These are phyloP conservation scores for Mangifera indica DNA, from an alignment of 345 rosid species.

Conservation along the genomic window DNA sequence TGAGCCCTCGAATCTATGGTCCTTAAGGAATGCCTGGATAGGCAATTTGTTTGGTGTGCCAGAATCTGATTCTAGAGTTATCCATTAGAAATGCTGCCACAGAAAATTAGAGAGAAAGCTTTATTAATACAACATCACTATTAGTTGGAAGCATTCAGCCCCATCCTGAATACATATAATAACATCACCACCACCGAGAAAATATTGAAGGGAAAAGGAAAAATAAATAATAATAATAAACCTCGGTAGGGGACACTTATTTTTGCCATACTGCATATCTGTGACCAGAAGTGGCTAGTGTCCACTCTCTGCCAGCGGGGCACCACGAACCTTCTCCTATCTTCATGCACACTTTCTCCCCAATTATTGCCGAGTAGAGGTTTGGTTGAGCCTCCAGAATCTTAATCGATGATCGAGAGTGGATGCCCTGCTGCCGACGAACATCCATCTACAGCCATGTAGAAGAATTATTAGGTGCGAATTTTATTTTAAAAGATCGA, in stretches of 20 bases:
- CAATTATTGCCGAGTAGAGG: constrained; percentile 71
- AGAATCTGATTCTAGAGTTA: not conserved
- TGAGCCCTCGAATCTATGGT: no score
- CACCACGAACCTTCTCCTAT: constrained; percentile 91
- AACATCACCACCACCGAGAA: not conserved
- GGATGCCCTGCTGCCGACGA: constrained; percentile 59
- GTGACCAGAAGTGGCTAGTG: constrained; percentile 65
- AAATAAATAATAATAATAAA: no score
- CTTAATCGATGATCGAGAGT: constrained; percentile 60
- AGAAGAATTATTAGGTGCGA: not conserved
- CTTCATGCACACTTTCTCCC: constrained; percentile 82
- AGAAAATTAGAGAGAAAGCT: constrained; percentile 7
- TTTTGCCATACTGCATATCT: constrained; percentile 82
- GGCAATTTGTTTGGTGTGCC: not conserved
- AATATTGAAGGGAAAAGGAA: not conserved
- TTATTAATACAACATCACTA: constrained; percentile 17
- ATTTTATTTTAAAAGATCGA: not conserved
- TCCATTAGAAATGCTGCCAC: not conserved
- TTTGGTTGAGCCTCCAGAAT: constrained; percentile 65
- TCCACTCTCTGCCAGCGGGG: constrained; percentile 80
- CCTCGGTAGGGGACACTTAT: constrained; percentile 20
- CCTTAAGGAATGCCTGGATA: no score
- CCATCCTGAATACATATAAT: not conserved
- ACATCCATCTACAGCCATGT: constrained; percentile 49
- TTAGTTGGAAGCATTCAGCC: not conserved